phyloP scores from a whole-genome alignment of 1,139 yeast genomes.

The Debaryomyces fabryi region DNA sequence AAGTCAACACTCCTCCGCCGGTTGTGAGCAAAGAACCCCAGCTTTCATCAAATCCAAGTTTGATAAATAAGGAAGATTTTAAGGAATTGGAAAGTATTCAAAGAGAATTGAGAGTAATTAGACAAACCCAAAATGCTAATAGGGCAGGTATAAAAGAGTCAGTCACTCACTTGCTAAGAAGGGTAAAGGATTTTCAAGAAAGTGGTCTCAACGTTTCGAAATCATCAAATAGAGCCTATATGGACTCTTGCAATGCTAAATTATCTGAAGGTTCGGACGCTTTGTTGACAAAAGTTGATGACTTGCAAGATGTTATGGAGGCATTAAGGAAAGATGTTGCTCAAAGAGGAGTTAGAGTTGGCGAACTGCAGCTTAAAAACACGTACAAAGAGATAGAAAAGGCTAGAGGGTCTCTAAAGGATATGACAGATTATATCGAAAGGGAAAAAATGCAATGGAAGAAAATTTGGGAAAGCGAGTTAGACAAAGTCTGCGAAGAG shows the following conservation, averaged over 20 bases:
- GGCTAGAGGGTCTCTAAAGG: constrained; percentile 55
- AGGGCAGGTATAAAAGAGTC: constrained; percentile 45
- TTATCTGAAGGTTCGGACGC: constrained; percentile 77
- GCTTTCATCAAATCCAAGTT: constrained; percentile 1
- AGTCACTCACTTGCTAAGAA: constrained; percentile 46
- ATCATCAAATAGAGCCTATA: constrained; percentile 62
- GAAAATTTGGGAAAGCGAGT: constrained; percentile 87
- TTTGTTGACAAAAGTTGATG: constrained; percentile 81
- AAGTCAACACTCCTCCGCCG: constrained; percentile 19
- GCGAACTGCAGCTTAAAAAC: constrained; percentile 68
- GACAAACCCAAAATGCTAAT: constrained; percentile 57
- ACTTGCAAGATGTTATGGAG: constrained; percentile 88
- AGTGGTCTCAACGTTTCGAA: constrained; percentile 44
- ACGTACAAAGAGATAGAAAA: constrained; percentile 65
- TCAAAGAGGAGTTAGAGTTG: constrained; percentile 83
- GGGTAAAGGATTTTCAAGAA: constrained; percentile 53
- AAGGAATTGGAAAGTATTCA: constrained; percentile 32
- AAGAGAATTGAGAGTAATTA: constrained; percentile 63
- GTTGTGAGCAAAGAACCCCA: neutral
- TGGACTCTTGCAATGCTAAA: constrained; percentile 75
- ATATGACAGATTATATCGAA: constrained; percentile 62
- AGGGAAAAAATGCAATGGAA: constrained; percentile 87
- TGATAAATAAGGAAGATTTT: constrained; percentile 7
- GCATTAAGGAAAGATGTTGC: constrained; percentile 91
- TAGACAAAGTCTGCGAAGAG: constrained; percentile 89